A percentile compares a stretch with the other conserved stretches of the same genome.
These are phyloP conservation scores for Solanum hybrid DNA, from an alignment of 305 asterid species.

Conservation along the genomic window DNA sequence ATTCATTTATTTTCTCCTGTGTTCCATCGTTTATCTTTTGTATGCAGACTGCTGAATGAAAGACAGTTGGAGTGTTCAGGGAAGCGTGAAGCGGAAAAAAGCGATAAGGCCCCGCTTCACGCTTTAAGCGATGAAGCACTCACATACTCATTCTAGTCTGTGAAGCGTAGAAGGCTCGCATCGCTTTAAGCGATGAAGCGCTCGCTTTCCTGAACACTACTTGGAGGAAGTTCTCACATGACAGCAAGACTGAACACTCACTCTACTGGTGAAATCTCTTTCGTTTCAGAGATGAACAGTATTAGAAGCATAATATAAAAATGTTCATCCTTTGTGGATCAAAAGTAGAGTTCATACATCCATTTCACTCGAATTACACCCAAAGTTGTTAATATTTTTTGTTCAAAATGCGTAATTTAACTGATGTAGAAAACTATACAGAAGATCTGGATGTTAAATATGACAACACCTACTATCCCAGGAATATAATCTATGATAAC, in stretches of 20 bases:
- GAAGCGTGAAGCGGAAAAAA: no score
- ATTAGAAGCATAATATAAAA: not conserved
- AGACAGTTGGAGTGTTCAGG: constrained; percentile 38
- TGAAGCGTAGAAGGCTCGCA: no score
- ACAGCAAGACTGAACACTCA: constrained; percentile 62
- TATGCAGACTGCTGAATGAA: constrained; percentile 62
- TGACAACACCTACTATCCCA: not conserved
- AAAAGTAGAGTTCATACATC: not conserved
- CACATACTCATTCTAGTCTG: no score
- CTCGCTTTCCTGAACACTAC: no score
- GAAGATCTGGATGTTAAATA: not conserved
- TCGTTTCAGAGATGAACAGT: constrained; percentile 22
- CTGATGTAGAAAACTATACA: not conserved
- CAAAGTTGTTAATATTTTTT: not conserved
- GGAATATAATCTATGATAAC: not conserved
- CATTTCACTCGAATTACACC: not conserved
- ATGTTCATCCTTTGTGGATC: not conserved
- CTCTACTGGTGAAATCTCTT: constrained; percentile 33
- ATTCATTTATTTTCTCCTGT: not conserved
- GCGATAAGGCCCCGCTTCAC: no score
- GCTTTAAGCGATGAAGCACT: no score
- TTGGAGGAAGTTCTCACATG: constrained; percentile 63
- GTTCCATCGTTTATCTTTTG: not conserved
- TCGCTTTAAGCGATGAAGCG: no score
- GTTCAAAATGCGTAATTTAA: not conserved